Evolutionary conservation across 2,329 filamentous ascomycete species (phyloP), one percentile per base, ranked within the genome.

Genomic region (Fusarium musae): DNA sequence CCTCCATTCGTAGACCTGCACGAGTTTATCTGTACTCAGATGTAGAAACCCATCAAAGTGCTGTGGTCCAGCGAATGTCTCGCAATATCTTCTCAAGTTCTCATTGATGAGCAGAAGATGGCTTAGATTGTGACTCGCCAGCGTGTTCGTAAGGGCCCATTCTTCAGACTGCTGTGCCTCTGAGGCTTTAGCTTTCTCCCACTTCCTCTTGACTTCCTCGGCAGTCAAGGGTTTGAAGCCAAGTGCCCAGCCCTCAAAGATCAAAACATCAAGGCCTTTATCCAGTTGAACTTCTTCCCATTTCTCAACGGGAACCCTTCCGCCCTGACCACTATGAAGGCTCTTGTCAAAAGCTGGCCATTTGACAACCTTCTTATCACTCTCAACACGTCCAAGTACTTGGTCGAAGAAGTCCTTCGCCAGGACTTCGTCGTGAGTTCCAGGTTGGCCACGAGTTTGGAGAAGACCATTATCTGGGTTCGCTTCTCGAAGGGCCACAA

Each of bases 281-380:
- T 21, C 50, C 9, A 69, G 46, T 3, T 62, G 26, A 4, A 78
- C 69, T 26, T 73, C 28, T 15, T 73, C 73, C 76, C 72, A 78
- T 0, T 74, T 5, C 2, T 72, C 69, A 4, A 54, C 16, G 0
- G 75, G 69, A 3, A 76, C 61, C 6, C 77, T 72, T 3, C 71
- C 77, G 3, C 74, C 74, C 5, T 77, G 72, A 6, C 73, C 75
- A 2, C 53, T 28, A 34, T 78, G 64, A 3, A 75, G 63, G 19
- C 77, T 76, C 52, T 78, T 78, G 39, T 78, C 73, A 17, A 74
- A 78, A 6, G 74, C 66, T 3, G 77, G 75, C 72, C 75, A 78
- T 30, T 53, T 64, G 4, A 76, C 63, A 11, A 21, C 15, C 10
- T 26, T 43, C 13, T 59, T 54, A 6, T 47, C 49, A 12, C n/a